phyloP scores from a whole-genome alignment of 2,329 filamentous ascomycete species.

The Microdochium nivale region DNA sequence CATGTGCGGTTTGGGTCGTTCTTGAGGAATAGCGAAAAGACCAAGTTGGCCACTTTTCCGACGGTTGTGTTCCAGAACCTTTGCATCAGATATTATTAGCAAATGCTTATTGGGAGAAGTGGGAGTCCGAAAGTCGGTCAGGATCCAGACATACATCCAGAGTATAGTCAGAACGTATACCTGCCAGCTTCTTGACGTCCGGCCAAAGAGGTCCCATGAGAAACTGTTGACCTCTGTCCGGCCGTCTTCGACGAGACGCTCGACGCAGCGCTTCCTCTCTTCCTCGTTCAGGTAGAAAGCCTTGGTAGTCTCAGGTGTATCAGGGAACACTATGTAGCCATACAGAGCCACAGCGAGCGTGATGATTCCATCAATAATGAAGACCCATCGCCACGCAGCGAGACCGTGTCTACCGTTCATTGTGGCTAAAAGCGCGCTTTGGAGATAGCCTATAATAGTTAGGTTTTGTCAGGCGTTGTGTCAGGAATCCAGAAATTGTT shows the following conservation, averaged over 20 bases:
- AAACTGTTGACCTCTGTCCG: conserved; percentile 14
- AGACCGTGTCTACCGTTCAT: conserved; percentile 35
- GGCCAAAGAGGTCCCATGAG: conserved; percentile 14
- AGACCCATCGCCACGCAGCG: conserved; percentile 47
- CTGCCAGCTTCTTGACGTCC: conserved; percentile 19
- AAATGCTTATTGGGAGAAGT: no score
- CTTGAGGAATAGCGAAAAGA: conserved; percentile 22
- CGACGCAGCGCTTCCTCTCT: conserved; percentile 31
- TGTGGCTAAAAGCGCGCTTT: conserved; percentile 41
- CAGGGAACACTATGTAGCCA: conserved; percentile 34
- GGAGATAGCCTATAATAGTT: conserved; percentile 47
- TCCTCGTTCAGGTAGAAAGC: conserved; percentile 26
- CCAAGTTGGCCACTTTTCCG: conserved; percentile 24
- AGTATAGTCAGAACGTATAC: conserved; percentile 23
- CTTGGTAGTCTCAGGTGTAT: conserved; percentile 27
- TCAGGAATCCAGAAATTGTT: conserved; percentile 31
- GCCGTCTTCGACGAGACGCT: conserved; percentile 17
- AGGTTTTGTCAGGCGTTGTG: no score
- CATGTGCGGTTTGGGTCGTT: conserved; percentile 13
- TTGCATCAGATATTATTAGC: not conserved
- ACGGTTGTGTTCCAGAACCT: conserved; percentile 18
- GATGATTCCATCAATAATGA: conserved; percentile 42
- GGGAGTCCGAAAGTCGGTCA: not conserved
- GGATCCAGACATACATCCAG: conserved; percentile 21
- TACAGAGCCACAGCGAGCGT: conserved; percentile 40